Evolutionary conservation across 176 grass and related monocot species (phyloP), one percentile per base, ranked within the genome.

Genomic region (Pontederia paniculata): DNA sequence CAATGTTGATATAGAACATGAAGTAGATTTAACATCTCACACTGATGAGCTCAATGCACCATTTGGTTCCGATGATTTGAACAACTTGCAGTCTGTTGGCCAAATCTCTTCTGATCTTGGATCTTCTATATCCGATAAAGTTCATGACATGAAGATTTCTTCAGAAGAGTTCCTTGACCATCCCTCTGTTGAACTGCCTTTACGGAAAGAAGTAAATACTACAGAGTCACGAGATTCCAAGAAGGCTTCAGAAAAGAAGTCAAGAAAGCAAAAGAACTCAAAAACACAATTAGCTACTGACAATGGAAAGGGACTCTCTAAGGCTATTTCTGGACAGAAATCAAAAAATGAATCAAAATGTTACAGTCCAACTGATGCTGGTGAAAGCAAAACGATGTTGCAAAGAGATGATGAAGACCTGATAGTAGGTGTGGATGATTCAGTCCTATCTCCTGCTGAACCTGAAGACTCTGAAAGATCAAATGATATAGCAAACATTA

Each of bases 211-310:
- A 63, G 69, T 63, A 47, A 81, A 70, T 54, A 52, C 45, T 63
- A 18, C 67, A 67, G 83, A 81, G 62, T 51, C 43, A 72, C 79
- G 62, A 22, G 83, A 91, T 67, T 52, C 58, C 6, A 94, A 94
- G 70, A 94, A 83, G 70, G 10, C 31, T 54, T 75, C 94, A 49
- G 94, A 99, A 53, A 99, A 99, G 75, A 99, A 99, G 81, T 50
- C 62, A 17, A 99, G 71, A 77, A 93, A 83, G 66, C 93, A 88
- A 74, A 99, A 93, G 63, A 89, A 52, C 17, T 62, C 57, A 5
- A 72, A 85, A 60, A 71, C 80, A 75, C 75, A 85, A 22, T 44
- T 69, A 66, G 61, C 44, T 66, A 46, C 51, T 62, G 81, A 89
- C 72, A 58, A 46, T 78, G 64, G 71, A 37, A 89, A 78, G 81